A percentile compares a stretch with the other conserved stretches of the same genome.
These are phyloP conservation scores for Pholiota adiposa DNA, from an alignment of 1,284 basidiomycete species.

Conservation along the genomic window DNA sequence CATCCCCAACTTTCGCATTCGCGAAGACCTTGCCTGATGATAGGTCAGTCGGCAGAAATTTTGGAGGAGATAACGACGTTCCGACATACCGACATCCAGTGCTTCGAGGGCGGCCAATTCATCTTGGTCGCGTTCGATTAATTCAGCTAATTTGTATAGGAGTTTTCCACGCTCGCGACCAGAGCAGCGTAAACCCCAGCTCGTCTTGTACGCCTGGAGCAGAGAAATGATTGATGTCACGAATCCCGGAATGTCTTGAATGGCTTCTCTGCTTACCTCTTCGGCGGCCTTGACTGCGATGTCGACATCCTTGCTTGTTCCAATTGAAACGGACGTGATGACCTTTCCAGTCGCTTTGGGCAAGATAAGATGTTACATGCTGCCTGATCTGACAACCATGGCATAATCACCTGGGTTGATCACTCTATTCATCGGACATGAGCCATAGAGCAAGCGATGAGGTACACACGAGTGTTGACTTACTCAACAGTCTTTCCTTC, in stretches of 20 bases:
- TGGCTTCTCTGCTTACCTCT: conserved; percentile 39
- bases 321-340: conserved; percentile 72
- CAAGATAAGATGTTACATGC: neutral
- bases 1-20: conserved; percentile 74
- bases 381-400: neutral
- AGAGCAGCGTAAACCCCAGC: conserved; percentile 72
- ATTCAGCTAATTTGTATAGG: conserved; percentile 70
- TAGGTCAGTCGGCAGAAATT: neutral
- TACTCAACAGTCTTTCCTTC: conserved; percentile 70
- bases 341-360: conserved; percentile 67
- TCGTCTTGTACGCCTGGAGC: conserved; percentile 71
- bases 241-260: neutral
- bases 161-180: conserved; percentile 68
- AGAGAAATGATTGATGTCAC: neutral
- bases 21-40: conserved; percentile 70
- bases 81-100: conserved; percentile 62
- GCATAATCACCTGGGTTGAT: conserved; percentile 72
- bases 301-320: conserved; percentile 74
- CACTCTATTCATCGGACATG: conserved; percentile 47
- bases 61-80: neutral
- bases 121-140: conserved; percentile 74
- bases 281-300: conserved; percentile 76
- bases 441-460: neutral
- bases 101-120: conserved; percentile 79
- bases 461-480: conserved; percentile 33